Percentiles rank a stretch among this genome's conserved stretches.
Conservation (phyloP, 2,329 filamentous ascomycete genomes). For the Hypoxylon sp. region DNA sequence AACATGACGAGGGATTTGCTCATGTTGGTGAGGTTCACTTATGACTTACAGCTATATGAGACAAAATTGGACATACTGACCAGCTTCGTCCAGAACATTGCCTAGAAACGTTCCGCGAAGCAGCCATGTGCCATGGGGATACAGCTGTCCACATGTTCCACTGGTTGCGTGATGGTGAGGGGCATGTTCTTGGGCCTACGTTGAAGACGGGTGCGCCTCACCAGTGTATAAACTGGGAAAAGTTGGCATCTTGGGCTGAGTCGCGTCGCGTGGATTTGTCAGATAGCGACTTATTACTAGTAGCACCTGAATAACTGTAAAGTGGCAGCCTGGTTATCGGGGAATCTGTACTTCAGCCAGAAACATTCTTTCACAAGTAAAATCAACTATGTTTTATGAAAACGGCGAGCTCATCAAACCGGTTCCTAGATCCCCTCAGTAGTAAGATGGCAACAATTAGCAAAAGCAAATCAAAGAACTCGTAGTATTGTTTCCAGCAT, state of each 20-base stretch:
- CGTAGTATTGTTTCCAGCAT: too few species aligned
- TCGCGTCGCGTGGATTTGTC: not conserved
- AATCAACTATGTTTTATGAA: too few species aligned
- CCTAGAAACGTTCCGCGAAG: conserved; percentile 4
- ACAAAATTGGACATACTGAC: not conserved
- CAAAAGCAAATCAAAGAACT: too few species aligned
- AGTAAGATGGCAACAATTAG: too few species aligned
- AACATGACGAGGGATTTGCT: not conserved
- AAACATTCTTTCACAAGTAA: too few species aligned
- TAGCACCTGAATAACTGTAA: too few species aligned
- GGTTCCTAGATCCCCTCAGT: too few species aligned
- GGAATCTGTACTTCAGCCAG: too few species aligned
- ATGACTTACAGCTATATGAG: not conserved
- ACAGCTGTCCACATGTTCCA: not conserved
- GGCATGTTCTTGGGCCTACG: not conserved
- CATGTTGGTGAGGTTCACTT: conserved; percentile 1
- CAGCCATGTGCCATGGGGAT: conserved; percentile 16
- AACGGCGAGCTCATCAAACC: too few species aligned
- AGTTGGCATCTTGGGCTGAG: not conserved
- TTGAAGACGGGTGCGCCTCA: not conserved
- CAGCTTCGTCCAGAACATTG: conserved; percentile 16
- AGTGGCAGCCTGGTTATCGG: too few species aligned
- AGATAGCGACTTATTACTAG: not conserved
- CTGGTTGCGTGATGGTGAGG: not conserved
- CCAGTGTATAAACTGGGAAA: not conserved